Conservation (phyloP, 1,284 basidiomycete species). For the Mycosarcoma mackinlayi region DNA sequence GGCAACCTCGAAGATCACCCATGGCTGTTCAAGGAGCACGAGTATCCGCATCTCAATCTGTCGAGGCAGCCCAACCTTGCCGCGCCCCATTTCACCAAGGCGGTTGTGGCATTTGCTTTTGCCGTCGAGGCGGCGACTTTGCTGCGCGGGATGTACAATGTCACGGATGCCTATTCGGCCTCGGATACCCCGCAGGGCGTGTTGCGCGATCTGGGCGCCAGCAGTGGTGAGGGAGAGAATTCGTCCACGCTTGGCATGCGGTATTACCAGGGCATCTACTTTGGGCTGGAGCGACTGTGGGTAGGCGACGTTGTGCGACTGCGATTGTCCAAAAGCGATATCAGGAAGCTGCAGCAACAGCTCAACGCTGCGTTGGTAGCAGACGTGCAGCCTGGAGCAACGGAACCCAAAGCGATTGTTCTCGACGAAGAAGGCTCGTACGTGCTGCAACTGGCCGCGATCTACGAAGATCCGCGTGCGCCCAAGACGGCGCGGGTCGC, state of each 20-base stretch:
- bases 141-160: conserved; percentile 29
- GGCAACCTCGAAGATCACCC: conserved; percentile 34
- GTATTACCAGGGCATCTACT: conserved; percentile 54
- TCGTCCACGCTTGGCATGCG: conserved; percentile 15
- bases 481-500: conserved; percentile 28
- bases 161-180: conserved; percentile 43
- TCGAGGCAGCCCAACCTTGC: conserved; percentile 15
- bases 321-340: conserved; percentile 27
- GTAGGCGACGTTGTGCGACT: conserved; percentile 59
- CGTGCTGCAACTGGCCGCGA: conserved; percentile 34
- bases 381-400: conserved; percentile 22
- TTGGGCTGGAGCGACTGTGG: conserved; percentile 59
- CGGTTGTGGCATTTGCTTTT: conserved; percentile 27
- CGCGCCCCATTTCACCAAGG: conserved; percentile 13
- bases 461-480: conserved; percentile 35
- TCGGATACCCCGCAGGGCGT: conserved; percentile 24
- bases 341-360: conserved; percentile 39
- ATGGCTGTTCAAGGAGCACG: conserved; percentile 32
- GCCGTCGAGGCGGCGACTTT: conserved; percentile 19
- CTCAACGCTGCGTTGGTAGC: conserved; percentile 36
- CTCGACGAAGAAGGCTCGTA: conserved; percentile 43
- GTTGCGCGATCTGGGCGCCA: conserved; percentile 31
- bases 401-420: conserved; percentile 24
- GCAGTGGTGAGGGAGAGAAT: neutral
- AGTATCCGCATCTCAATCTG: conserved; percentile 30